These are phyloP conservation scores for Aspergillus cejpii DNA, from an alignment of 2,329 filamentous ascomycete species.

Conservation along the genomic window DNA sequence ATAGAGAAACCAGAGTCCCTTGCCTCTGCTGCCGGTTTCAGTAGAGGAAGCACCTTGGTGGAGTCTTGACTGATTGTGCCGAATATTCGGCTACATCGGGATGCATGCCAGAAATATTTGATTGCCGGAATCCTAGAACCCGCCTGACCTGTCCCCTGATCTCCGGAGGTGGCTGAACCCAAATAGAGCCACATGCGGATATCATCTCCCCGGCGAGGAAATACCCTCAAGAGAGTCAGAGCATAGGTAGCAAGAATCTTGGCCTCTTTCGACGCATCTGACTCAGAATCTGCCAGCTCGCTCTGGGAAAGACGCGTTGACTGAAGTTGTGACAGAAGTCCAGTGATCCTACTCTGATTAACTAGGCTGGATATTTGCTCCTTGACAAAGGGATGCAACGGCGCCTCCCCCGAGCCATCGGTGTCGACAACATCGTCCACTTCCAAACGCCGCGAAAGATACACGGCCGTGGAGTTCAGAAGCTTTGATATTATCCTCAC, in stretches of 20 bases:
- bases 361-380: constrained; percentile 64
- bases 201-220: constrained; percentile 73
- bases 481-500: constrained; percentile 50
- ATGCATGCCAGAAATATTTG: constrained; percentile 76
- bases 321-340: constrained; percentile 47
- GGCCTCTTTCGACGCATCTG: constrained; percentile 52
- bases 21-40: constrained; percentile 46
- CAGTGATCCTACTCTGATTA: constrained; percentile 66
- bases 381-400: constrained; percentile 51
- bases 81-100: constrained; percentile 53
- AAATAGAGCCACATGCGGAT: constrained; percentile 92
- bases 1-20: constrained; percentile 18
- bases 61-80: constrained; percentile 51
- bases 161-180: constrained; percentile 51
- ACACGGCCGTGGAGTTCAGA: constrained; percentile 51
- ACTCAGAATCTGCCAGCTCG: constrained; percentile 18
- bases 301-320: constrained; percentile 21
- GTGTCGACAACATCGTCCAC: constrained; percentile 27
- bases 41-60: constrained; percentile 51
- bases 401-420: constrained; percentile 25
- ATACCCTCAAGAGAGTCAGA: constrained; percentile 75
- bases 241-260: constrained; percentile 78
- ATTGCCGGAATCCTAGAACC: constrained; percentile 55
- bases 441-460: constrained; percentile 49
- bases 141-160: constrained; percentile 28